Conservation (phyloP, 306 rosid genomes). For the Cajanus cajan region DNA sequence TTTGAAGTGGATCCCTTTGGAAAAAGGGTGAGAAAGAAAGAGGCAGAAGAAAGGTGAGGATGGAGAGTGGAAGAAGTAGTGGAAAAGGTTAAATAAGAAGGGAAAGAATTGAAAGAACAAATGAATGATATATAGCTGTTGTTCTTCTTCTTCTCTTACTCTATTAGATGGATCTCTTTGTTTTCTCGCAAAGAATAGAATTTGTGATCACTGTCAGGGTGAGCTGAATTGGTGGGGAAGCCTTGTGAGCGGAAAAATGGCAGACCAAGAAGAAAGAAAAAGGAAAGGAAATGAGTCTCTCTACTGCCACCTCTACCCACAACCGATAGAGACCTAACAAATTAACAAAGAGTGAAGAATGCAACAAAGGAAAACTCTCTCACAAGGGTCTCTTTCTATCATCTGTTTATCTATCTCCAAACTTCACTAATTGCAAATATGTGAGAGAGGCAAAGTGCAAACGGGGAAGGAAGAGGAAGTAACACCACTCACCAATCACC, state of each 20-base stretch:
- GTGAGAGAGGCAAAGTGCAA: background rate
- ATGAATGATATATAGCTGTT: background rate
- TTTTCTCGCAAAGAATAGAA: slow-evolving; percentile 8
- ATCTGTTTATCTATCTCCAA: background rate
- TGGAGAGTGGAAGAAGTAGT: background rate
- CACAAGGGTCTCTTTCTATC: slow-evolving; percentile 8
- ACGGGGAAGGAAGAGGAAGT: background rate
- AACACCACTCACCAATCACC: background rate
- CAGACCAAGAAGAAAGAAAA: background rate
- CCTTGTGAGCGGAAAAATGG: slow-evolving; percentile 42
- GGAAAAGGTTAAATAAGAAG: background rate
- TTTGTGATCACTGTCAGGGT: background rate
- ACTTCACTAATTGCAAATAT: background rate
- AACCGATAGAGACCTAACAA: slow-evolving; percentile 54
- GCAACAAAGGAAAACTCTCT: slow-evolving; percentile 5
- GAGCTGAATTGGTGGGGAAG: slow-evolving; percentile 48
- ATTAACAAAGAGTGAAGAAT: slow-evolving; percentile 5
- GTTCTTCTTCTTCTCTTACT: background rate
- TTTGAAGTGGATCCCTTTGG: background rate
- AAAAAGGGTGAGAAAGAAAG: background rate
- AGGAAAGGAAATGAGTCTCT: background rate
- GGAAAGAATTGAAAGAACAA: background rate
- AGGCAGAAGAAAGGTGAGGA: background rate
- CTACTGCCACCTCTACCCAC: slow-evolving; percentile 58
- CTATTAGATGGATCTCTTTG: background rate